Evolutionary conservation across 805 yeast genomes (phyloP), one percentile per base, ranked within the genome.

Genomic region (Pichia phayaonensis): DNA sequence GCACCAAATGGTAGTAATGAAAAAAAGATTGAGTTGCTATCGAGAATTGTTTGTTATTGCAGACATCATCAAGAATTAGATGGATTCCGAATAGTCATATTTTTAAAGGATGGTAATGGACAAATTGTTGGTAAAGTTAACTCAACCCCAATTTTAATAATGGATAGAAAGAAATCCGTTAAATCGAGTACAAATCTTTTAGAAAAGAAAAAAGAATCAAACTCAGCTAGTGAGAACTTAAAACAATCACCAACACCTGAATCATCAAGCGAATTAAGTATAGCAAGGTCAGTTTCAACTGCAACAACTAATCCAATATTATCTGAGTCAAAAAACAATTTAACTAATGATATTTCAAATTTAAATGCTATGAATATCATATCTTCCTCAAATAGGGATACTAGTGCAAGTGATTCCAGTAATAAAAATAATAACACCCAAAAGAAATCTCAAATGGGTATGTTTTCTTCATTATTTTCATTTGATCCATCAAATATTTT

Each of bases 1-100:
- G 73, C 83, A 26, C 82, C 84, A 29, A 71, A 73, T 26, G 67
- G 64, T 4, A 55, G 53, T 46, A 15, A 21, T 2, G 59, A 54
- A 43, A 75, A 73, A 56, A 63, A 72, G 2, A 61, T 79, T 40
- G 82, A 79, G 42, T 61, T 79, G 34, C 67, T 77, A 38, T 79
- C 96, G 23, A 79, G 99, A 67, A 80, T 94, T 41, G 92, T 92
- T 11, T 92, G 99, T 67, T 92, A 94, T 65, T 94, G 98, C 69
- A 80, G 98, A 56, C 99, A 94, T 67, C 99, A 94, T 67, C 81
- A 82, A 56, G 96, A 90, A 55, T 72, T 83, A n/a, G 76, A 76
- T 40, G 99, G 99, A 1, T 92, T 90, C 71, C 81, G 80, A 61
- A 70, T 86, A 40, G 68, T 87, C 44, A 80, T 87, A 54, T 79